These are phyloP conservation scores for Chlorencoelia australis DNA, from an alignment of 2,329 filamentous ascomycete genomes.

Conservation along the genomic window DNA sequence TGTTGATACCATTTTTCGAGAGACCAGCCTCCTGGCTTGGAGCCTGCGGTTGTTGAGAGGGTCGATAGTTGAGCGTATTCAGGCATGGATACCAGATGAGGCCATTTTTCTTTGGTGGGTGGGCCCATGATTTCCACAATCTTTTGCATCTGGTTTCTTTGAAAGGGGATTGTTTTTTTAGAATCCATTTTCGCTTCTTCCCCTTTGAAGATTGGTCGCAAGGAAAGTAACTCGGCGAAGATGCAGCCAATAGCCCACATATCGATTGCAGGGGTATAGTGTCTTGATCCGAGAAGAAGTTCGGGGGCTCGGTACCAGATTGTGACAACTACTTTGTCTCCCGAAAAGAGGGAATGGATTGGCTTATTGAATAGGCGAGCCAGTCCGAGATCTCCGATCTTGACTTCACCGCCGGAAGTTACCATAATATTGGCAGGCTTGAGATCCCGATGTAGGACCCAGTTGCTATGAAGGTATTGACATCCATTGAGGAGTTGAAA, in stretches of 20 bases:
- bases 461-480: slow-evolving; percentile 90
- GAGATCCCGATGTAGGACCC: slow-evolving; percentile 92
- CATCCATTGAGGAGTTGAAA: slow-evolving; percentile 93
- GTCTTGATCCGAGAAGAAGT: slow-evolving; percentile 79
- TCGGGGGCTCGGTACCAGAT: slow-evolving; percentile 99
- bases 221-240: slow-evolving; percentile 82
- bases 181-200: slow-evolving; percentile 98
- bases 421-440: slow-evolving; percentile 99
- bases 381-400: slow-evolving; percentile 88
- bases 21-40: slow-evolving; percentile 27
- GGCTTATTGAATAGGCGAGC: slow-evolving; percentile 92
- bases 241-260: slow-evolving; percentile 98
- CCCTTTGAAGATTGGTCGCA: slow-evolving; percentile 94
- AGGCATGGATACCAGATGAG: slow-evolving; percentile 72
- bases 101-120: slow-evolving; percentile 83
- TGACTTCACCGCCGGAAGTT: slow-evolving; percentile 78
- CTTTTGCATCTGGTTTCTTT: slow-evolving; percentile 97
- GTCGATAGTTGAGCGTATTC: slow-evolving; percentile 66
- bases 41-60: slow-evolving; percentile 39
- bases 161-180: slow-evolving; percentile 95
- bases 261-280: slow-evolving; percentile 95
- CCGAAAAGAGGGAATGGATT: slow-evolving; percentile 79
- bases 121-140: slow-evolving; percentile 95
- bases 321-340: slow-evolving; percentile 96
- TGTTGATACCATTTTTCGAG: slow-evolving; percentile 75